phyloP scores from a whole-genome alignment of 345 rosid genomes.

The Salix koriyanagi region DNA sequence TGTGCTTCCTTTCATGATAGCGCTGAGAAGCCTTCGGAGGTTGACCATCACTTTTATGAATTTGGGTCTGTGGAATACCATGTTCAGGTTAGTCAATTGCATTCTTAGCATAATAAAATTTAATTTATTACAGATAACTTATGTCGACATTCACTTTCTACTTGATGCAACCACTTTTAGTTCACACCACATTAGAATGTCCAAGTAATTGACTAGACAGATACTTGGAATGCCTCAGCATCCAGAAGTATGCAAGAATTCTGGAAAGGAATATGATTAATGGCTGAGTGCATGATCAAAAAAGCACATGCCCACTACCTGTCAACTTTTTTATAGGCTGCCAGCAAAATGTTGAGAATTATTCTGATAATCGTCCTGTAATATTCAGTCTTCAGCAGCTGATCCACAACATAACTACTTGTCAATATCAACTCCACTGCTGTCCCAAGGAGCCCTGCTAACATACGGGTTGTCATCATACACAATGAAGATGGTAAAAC shows the following conservation, averaged over 20 bases:
- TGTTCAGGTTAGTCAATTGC: slow-evolving; percentile 45
- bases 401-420: slow-evolving; percentile 45
- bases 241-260: not conserved
- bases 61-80: slow-evolving; percentile 81
- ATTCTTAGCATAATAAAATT: not conserved
- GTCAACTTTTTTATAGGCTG: not conserved
- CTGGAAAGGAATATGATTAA: not conserved
- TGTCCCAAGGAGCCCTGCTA: slow-evolving; percentile 42
- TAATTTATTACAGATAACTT: not conserved
- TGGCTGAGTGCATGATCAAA: not conserved
- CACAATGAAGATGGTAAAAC: slow-evolving; percentile 40
- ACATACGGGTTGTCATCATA: slow-evolving; percentile 41
- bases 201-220: not conserved
- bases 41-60: slow-evolving; percentile 69
- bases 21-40: slow-evolving; percentile 52
- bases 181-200: not conserved
- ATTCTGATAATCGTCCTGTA: not conserved
- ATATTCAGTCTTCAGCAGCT: slow-evolving; percentile 54
- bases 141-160: not conserved
- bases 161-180: not conserved
- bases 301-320: not conserved
- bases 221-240: not conserved
- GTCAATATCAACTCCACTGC: slow-evolving; percentile 58
- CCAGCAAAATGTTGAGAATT: not conserved
- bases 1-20: slow-evolving; percentile 37